Percentiles rank a stretch among this genome's conserved stretches.
These are phyloP conservation scores for Pseudopithomyces chartarum DNA, from an alignment of 2,329 filamentous ascomycete genomes.

Conservation along the genomic window DNA sequence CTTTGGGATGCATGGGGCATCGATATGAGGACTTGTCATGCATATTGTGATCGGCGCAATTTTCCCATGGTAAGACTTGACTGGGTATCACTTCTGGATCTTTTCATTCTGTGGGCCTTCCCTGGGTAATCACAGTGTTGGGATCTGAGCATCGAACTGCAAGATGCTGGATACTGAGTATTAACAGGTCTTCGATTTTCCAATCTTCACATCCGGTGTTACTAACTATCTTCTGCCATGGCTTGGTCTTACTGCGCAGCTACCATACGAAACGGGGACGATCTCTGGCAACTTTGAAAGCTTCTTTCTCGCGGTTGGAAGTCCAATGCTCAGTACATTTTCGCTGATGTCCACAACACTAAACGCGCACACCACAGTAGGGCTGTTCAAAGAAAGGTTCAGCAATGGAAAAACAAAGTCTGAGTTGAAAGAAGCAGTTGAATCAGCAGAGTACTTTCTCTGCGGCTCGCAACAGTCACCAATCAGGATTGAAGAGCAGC, in stretches of 20 bases:
- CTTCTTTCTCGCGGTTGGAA: not conserved
- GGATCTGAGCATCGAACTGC: not conserved
- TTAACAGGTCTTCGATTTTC: not conserved
- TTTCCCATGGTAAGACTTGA: conserved; percentile 1
- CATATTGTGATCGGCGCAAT: not conserved
- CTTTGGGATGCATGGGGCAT: not conserved
- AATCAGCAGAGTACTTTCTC: not conserved
- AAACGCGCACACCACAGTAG: not conserved
- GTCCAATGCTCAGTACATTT: not conserved
- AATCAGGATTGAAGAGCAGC: not conserved
- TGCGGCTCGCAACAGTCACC: not conserved
- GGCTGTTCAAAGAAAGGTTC: not conserved
- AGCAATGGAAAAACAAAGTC: not conserved
- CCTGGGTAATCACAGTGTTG: no score
- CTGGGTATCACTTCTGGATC: no score
- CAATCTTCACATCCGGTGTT: not conserved
- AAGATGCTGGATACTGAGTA: not conserved
- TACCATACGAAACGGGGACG: not conserved
- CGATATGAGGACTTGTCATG: not conserved
- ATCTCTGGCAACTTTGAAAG: not conserved
- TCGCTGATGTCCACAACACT: not conserved
- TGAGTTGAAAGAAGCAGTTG: not conserved
- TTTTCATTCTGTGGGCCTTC: no score
- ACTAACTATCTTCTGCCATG: not conserved
- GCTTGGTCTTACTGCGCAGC: not conserved